Evolutionary conservation across 2,329 filamentous ascomycete genomes (phyloP).

Genomic region (Iodosphaeria phyllophila): DNA sequence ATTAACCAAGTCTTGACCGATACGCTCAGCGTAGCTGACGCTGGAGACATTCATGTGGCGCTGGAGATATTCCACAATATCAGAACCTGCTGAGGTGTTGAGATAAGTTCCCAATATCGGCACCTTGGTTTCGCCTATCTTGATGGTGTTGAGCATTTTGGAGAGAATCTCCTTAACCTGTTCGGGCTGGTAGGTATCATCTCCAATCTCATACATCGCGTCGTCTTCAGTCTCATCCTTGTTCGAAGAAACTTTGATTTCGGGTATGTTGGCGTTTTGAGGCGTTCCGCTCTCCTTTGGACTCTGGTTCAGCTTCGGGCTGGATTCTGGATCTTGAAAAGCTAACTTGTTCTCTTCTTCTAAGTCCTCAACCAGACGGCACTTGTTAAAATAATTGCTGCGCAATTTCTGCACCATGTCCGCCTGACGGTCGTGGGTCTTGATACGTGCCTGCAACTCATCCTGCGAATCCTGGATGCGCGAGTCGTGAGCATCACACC

Average conservation of each 20-base stretch:
- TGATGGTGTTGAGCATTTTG: conserved; percentile 75
- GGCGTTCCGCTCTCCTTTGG: conserved; percentile 5
- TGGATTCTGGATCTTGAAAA: conserved; percentile 70
- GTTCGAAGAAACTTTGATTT: conserved; percentile 70
- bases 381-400: conserved; percentile 98
- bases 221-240: conserved; percentile 47
- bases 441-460: conserved; percentile 77
- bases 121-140: conserved; percentile 80
- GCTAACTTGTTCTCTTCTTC: conserved; percentile 98
- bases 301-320: too few species aligned
- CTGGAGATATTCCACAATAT: conserved; percentile 92
- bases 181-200: conserved; percentile 68
- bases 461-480: conserved; percentile 90
- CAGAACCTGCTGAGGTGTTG: conserved; percentile 78
- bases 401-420: conserved; percentile 83
- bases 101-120: conserved; percentile 88
- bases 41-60: conserved; percentile 69
- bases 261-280: conserved; percentile 41
- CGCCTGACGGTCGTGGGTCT: conserved; percentile 80
- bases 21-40: conserved; percentile 79
- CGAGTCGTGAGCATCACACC: conserved; percentile 87
- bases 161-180: conserved; percentile 79
- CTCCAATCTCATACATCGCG: conserved; percentile 75
- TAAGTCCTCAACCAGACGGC: conserved; percentile 81
- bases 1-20: conserved; percentile 80